Evolutionary conservation across 2,329 filamentous ascomycete genomes (phyloP).

Genomic region (Venturiaceae sp.): DNA sequence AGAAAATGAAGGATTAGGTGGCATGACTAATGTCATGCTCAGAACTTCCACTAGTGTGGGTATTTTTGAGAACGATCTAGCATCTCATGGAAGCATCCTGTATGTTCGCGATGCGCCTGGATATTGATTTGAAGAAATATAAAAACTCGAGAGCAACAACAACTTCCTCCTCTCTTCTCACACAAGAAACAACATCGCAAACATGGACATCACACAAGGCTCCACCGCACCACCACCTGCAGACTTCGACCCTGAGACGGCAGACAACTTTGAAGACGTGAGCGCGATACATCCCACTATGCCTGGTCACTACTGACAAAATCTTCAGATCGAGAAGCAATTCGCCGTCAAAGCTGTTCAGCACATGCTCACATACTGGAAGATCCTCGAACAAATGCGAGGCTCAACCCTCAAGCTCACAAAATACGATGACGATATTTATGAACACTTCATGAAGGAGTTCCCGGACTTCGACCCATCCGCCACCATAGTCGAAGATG

Average conservation of each 20-base stretch:
- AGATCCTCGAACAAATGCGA: slow-evolving; percentile 80
- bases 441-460: slow-evolving; percentile 73
- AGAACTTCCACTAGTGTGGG: no score
- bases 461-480: slow-evolving; percentile 91
- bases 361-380: slow-evolving; percentile 96
- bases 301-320: slow-evolving; percentile 14
- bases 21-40: no score
- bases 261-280: slow-evolving; percentile 62
- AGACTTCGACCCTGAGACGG: slow-evolving; percentile 47
- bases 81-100: background rate
- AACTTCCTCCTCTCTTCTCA: background rate
- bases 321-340: slow-evolving; percentile 84
- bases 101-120: background rate
- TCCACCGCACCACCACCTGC: slow-evolving; percentile 2
- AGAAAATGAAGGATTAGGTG: no score
- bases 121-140: background rate
- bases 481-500: slow-evolving; percentile 73
- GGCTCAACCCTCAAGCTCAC: slow-evolving; percentile 87
- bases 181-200: background rate
- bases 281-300: slow-evolving; percentile 17
- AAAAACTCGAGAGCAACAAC: background rate
- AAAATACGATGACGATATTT: slow-evolving; percentile 90
- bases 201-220: background rate
- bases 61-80: background rate
- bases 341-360: slow-evolving; percentile 97